A percentile compares a stretch with the other conserved stretches of the same genome.
phyloP scores from a whole-genome alignment of 495 filamentous ascomycete species.

The Neurospora tetrasperma region DNA sequence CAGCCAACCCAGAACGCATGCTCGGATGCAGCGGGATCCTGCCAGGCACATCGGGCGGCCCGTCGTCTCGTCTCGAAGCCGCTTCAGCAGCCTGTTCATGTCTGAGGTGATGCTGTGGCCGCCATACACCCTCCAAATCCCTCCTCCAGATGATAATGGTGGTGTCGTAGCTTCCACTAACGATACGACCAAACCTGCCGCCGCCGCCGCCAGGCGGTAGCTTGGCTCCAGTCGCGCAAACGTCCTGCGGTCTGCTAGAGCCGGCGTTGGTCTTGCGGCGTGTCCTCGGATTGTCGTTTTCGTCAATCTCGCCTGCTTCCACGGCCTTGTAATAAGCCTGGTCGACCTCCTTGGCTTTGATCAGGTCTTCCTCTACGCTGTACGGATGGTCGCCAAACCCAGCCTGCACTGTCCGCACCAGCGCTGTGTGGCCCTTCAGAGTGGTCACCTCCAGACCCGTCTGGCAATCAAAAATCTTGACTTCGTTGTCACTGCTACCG shows the following conservation, averaged over 20 bases:
- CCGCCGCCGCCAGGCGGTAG: constrained; percentile 84
- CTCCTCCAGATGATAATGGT: constrained; percentile 90
- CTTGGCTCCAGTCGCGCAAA: constrained; percentile 67
- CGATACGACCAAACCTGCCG: constrained; percentile 74
- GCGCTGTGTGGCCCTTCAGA: constrained; percentile 63
- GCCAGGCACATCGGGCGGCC: neutral
- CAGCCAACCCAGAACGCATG: constrained; percentile 2
- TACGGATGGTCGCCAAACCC: constrained; percentile 84
- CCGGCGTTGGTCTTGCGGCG: constrained; percentile 61
- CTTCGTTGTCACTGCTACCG: constrained; percentile 88
- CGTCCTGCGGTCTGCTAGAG: constrained; percentile 62
- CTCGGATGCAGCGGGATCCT: constrained; percentile 13
- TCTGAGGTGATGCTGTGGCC: constrained; percentile 54
- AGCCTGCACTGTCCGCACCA: constrained; percentile 91
- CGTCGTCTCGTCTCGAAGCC: constrained; percentile 17
- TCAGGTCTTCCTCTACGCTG: constrained; percentile 57
- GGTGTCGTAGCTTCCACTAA: constrained; percentile 93
- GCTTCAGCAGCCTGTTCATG: constrained; percentile 51
- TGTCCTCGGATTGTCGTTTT: constrained; percentile 11
- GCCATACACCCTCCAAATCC: constrained; percentile 73
- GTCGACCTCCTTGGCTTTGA: constrained; percentile 65
- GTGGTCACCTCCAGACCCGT: constrained; percentile 82
- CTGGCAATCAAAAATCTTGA: constrained; percentile 82
- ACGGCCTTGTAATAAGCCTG: constrained; percentile 60
- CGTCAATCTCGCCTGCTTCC: constrained; percentile 44